A percentile compares a stretch with the other conserved stretches of the same genome.
Evolutionary conservation across 495 filamentous ascomycete species (phyloP).

Genomic region (Penicillium lividum): DNA sequence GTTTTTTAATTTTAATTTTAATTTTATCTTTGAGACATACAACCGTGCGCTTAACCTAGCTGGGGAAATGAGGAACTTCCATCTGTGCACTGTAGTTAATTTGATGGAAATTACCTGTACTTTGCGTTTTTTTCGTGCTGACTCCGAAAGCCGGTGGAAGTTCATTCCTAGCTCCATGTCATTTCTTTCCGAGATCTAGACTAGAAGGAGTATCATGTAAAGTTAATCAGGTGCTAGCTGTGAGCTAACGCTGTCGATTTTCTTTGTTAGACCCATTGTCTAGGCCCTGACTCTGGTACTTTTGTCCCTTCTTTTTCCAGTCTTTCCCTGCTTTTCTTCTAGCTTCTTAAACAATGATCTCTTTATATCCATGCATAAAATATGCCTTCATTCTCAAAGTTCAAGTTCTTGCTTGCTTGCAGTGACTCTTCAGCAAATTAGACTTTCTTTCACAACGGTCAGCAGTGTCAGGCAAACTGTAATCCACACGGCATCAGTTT

Average conservation of each 20-base stretch:
- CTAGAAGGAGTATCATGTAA: not conserved
- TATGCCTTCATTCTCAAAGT: too few species aligned
- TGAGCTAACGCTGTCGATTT: not conserved
- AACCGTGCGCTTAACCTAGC: not conserved
- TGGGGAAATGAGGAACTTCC: not conserved
- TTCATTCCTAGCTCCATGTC: not conserved
- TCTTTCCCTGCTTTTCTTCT: not conserved
- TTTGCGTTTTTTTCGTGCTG: too few species aligned
- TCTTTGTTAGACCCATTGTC: not conserved
- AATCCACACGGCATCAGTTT: constrained; percentile 4
- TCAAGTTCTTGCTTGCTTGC: not conserved
- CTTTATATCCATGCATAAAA: not conserved
- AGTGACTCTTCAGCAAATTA: not conserved
- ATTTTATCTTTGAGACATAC: constrained; percentile 4
- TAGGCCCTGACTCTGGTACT: not conserved
- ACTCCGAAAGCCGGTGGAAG: not conserved
- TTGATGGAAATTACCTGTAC: too few species aligned
- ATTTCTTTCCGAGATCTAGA: not conserved
- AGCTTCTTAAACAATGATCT: not conserved
- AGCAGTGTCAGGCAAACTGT: not conserved
- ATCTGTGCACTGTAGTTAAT: not conserved
- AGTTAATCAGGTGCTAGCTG: not conserved
- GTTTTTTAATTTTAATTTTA: too few species aligned
- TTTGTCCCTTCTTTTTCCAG: not conserved
- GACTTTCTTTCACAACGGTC: not conserved